phyloP scores from a whole-genome alignment of 345 rosid species.

The Geranium brycei region DNA sequence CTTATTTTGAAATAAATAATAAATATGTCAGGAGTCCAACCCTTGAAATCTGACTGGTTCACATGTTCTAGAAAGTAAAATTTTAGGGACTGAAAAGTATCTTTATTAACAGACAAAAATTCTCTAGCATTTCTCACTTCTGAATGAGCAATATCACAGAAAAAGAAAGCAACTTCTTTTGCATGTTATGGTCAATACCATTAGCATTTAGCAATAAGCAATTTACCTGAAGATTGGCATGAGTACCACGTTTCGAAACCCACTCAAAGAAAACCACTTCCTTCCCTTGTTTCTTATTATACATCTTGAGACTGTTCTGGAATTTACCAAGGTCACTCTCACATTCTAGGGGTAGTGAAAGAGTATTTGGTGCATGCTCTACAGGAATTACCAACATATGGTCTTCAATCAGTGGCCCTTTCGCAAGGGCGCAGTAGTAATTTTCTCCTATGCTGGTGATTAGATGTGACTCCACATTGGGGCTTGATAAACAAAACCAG shows the following conservation, averaged over 20 bases:
- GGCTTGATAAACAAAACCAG: constrained; percentile 90
- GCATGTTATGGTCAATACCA: too few species aligned
- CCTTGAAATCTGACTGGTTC: too few species aligned
- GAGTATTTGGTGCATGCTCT: constrained; percentile 63
- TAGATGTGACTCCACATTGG: constrained; percentile 60
- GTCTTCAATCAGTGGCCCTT: constrained; percentile 69
- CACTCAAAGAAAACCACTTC: constrained; percentile 78
- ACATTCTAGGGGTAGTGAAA: constrained; percentile 35
- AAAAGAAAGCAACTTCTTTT: too few species aligned
- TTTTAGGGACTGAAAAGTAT: too few species aligned
- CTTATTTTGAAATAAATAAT: too few species aligned
- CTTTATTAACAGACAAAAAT: too few species aligned
- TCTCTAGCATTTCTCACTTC: too few species aligned
- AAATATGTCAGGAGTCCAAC: too few species aligned
- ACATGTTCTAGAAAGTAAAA: too few species aligned
- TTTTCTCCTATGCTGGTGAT: constrained; percentile 63
- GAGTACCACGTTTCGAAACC: constrained; percentile 60
- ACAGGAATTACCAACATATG: constrained; percentile 63
- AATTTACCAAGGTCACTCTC: constrained; percentile 56
- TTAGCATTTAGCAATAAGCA: too few species aligned
- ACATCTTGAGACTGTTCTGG: constrained; percentile 48
- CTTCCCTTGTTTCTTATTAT: constrained; percentile 48
- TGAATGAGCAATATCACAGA: too few species aligned
- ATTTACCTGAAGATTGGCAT: constrained; percentile 84
- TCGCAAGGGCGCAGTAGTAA: constrained; percentile 74